Conservation (phyloP, 352 stramenopile genomes). For the Phytophthora sp. region DNA sequence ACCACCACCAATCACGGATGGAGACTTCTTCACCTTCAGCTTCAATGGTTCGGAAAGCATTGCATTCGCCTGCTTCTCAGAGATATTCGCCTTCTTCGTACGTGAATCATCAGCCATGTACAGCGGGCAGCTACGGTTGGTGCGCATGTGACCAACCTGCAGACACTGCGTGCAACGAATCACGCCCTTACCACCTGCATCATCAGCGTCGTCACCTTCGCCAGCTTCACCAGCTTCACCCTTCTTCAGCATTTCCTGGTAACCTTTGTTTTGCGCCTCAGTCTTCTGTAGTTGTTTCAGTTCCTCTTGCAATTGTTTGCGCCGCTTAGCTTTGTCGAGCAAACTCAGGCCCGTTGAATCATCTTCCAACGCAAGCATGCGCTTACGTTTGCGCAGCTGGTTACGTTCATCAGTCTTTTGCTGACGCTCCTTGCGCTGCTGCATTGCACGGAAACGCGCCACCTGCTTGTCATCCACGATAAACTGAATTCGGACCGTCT, state of each 20-base stretch:
- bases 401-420: constrained; percentile 76
- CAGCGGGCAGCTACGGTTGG: constrained; percentile 81
- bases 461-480: constrained; percentile 79
- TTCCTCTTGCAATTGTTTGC: constrained; percentile 85
- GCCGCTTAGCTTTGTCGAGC: constrained; percentile 78
- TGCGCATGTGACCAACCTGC: constrained; percentile 83
- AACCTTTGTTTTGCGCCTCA: constrained; percentile 83
- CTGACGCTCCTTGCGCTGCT: constrained; percentile 77
- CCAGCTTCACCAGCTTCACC: constrained; percentile 48
- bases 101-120: constrained; percentile 78
- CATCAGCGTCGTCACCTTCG: constrained; percentile 24
- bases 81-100: constrained; percentile 40
- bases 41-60: constrained; percentile 54
- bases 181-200: constrained; percentile 54
- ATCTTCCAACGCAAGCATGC: constrained; percentile 75
- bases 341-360: constrained; percentile 54
- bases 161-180: constrained; percentile 86
- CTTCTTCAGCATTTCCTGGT: constrained; percentile 85
- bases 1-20: constrained; percentile 24
- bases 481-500: constrained; percentile 82
- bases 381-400: constrained; percentile 79
- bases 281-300: constrained; percentile 87
- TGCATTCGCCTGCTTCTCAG: constrained; percentile 35
- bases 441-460: constrained; percentile 74
- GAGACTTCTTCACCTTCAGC: constrained; percentile 65